phyloP scores from a whole-genome alignment of 2,329 filamentous ascomycete genomes.

The Polychaeton citri region DNA sequence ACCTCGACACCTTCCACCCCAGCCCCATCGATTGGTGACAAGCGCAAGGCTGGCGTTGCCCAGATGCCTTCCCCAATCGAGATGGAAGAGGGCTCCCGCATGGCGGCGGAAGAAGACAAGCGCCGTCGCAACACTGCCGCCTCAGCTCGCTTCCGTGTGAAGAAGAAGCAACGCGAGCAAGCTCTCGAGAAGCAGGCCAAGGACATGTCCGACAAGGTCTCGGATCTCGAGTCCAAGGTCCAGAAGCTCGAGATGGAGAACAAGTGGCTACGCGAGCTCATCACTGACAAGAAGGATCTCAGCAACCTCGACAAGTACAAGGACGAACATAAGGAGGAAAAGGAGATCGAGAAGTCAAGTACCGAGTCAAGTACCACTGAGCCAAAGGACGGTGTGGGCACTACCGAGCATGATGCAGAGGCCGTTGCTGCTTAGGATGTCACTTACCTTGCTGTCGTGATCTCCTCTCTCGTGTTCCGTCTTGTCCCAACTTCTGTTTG shows the following conservation, averaged over 20 bases:
- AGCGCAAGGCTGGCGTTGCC: conserved; percentile 31
- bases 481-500: too few species aligned
- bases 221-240: conserved; percentile 31
- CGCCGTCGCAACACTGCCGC: conserved; percentile 40
- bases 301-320: too few species aligned
- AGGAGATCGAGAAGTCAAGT: neutral
- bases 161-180: conserved; percentile 43
- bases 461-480: too few species aligned
- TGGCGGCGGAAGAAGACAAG: conserved; percentile 40
- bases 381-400: neutral
- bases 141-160: conserved; percentile 39
- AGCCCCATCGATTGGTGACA: conserved; percentile 23
- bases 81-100: conserved; percentile 32
- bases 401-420: too few species aligned
- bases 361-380: neutral
- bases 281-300: conserved; percentile 34
- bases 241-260: conserved; percentile 40
- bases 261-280: conserved; percentile 38
- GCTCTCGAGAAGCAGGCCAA: conserved; percentile 38
- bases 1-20: conserved; percentile 7
- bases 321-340: neutral
- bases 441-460: too few species aligned
- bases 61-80: conserved; percentile 19
- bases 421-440: too few species aligned
- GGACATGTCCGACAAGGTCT: conserved; percentile 37